Base-by-base conservation (phyloP, 176 grass and related monocot genomes). In the Eleusine coracana region DNA sequence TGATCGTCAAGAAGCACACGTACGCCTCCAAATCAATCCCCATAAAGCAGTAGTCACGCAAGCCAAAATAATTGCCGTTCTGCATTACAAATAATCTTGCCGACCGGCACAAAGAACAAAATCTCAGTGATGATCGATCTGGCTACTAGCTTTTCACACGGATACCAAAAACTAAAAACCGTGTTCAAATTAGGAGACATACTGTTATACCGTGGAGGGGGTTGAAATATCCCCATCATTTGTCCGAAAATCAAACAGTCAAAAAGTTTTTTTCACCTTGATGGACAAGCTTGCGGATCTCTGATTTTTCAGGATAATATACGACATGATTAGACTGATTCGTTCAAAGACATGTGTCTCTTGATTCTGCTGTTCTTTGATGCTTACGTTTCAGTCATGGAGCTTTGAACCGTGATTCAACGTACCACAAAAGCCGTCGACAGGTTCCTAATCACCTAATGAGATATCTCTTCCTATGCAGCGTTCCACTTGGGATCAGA, bases 311-410 rank as follows among this genome's bases (percentile, higher is more conserved):
- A 3, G 16, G 61, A 52, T 52, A 71, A 37, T 55, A 54, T 17
- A 65, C 67, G 14, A 29, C 69, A 8, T 65, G 2, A 61, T 2
- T 63, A 17, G 70, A 16, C 52, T 48, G 50, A 40, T 75, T 68
- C 71, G 71, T 75, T 81, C 78, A 87, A 62, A 49, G 51, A 62
- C 64, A 70, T 7, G 6, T 27, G 63, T 81, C 49, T 42, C 39
- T 11, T 75, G 60, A 66, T 80, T 74, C 37, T n/a, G 45, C 60
- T 23, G 11, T 34, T 23, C 11, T 34, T 34, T 5, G 84, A 86
- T 74, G 61, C 10, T 1, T 20, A 34, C 77, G 38, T 75, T 58
- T 66, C 60, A 25, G 49, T 86, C 70, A 27, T 14, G 4, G 25
- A 68, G 44, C 13, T 54, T 44, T 56, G 36, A 60, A 66, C 46